Conservation (phyloP, 495 filamentous ascomycete species). For the Aeminium ludgeri region DNA sequence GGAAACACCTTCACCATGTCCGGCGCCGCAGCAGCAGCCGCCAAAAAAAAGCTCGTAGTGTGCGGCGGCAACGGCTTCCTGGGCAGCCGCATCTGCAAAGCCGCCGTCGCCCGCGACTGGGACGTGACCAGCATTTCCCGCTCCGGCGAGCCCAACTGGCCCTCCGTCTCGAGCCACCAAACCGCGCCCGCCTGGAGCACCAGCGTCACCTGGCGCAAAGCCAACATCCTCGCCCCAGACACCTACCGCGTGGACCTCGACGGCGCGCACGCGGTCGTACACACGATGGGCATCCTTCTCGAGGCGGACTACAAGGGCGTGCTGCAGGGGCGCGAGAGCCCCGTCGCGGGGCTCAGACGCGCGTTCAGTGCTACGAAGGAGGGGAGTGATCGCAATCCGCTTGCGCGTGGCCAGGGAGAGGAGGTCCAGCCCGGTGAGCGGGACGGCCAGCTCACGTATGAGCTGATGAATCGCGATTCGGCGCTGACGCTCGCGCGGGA, state of each 20-base stretch:
- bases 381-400: constrained; percentile 48
- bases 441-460: constrained; percentile 75
- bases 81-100: constrained; percentile 77
- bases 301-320: constrained; percentile 97
- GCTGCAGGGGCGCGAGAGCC: constrained; percentile 60
- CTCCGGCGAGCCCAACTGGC: constrained; percentile 77
- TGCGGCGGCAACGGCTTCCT: constrained; percentile 93
- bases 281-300: constrained; percentile 88
- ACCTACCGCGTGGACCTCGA: constrained; percentile 57
- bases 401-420: constrained; percentile 38
- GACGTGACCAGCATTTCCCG: constrained; percentile 80
- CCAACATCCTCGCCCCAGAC: constrained; percentile 65
- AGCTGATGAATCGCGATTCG: constrained; percentile 91
- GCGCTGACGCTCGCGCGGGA: constrained; percentile 76
- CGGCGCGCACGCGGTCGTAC: constrained; percentile 68
- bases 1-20: too few relatives aligned
- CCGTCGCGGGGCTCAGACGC: constrained; percentile 52
- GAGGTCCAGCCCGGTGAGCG: constrained; percentile 44
- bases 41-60: constrained; percentile 59
- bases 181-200: constrained; percentile 63
- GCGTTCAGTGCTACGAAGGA: constrained; percentile 53
- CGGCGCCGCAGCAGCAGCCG: constrained; percentile 18
- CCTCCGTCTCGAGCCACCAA: constrained; percentile 52
- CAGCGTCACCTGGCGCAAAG: constrained; percentile 70
- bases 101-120: constrained; percentile 67